Evolutionary conservation across 1,284 basidiomycete species (phyloP).

Genomic region (Trichosporon sp.): DNA sequence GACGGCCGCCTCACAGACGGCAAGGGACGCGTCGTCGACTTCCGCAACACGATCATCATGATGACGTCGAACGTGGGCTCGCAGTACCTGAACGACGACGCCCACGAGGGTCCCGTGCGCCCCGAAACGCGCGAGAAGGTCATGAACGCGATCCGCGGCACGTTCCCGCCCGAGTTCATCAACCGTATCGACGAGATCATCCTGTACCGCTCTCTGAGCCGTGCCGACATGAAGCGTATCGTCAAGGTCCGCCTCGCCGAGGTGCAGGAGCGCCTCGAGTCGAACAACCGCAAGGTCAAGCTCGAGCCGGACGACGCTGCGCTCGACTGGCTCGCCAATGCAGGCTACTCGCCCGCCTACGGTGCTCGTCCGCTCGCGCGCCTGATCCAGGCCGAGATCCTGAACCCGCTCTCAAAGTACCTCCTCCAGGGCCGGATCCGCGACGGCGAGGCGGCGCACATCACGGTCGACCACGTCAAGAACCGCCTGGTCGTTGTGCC

Average conservation of each 20-base stretch:
- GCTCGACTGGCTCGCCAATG: constrained; percentile 73
- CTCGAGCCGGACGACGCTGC: constrained; percentile 70
- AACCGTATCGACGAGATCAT: constrained; percentile 54
- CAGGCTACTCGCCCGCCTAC: constrained; percentile 78
- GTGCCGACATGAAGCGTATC: constrained; percentile 52
- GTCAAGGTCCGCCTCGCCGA: constrained; percentile 53
- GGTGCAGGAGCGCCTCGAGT: constrained; percentile 67
- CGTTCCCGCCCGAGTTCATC: constrained; percentile 56
- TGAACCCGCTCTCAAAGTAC: constrained; percentile 85
- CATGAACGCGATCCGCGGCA: constrained; percentile 50
- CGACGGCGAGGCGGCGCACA: constrained; percentile 70
- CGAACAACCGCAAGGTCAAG: constrained; percentile 67
- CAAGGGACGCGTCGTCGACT: constrained; percentile 47
- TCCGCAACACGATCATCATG: constrained; percentile 50
- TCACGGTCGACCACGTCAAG: constrained; percentile 75
- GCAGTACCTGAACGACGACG: constrained; percentile 52
- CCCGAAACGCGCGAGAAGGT: constrained; percentile 49
- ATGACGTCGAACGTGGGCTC: constrained; percentile 57
- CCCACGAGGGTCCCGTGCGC: constrained; percentile 47
- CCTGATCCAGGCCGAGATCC: constrained; percentile 84
- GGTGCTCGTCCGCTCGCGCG: constrained; percentile 89
- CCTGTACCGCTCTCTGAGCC: constrained; percentile 53
- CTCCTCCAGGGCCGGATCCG: constrained; percentile 76
- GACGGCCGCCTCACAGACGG: constrained; percentile 53
- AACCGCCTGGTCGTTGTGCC: constrained; percentile 76